Evolutionary conservation across 2,329 filamentous ascomycete species (phyloP).

Genomic region (Talaromyces rugulosus): DNA sequence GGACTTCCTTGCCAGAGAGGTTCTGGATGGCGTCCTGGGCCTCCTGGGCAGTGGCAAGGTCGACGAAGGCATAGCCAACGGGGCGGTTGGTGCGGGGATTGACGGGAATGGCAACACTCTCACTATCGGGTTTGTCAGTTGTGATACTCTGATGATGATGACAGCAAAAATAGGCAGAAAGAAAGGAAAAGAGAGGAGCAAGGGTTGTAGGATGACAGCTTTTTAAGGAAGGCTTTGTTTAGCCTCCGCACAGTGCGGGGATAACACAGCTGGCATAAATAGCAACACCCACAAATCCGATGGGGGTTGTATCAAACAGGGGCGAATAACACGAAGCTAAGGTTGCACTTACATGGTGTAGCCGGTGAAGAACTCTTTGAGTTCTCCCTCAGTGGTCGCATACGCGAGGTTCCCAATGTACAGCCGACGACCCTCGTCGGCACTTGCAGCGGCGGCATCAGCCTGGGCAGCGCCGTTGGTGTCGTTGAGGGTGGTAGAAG

Average conservation of each 20-base stretch:
- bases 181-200: neutral
- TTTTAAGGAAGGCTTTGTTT: neutral
- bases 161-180: neutral
- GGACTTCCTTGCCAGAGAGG: slow-evolving; percentile 94
- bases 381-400: slow-evolving; percentile 99
- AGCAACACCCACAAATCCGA: neutral
- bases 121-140: slow-evolving; percentile 54
- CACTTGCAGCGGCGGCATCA: slow-evolving; percentile 92
- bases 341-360: slow-evolving; percentile 88
- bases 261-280: neutral
- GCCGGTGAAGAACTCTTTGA: slow-evolving; percentile 99
- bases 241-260: neutral
- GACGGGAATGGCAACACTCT: slow-evolving; percentile 98
- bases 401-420: slow-evolving; percentile 99
- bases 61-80: slow-evolving; percentile 98
- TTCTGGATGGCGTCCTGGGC: slow-evolving; percentile 92
- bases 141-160: neutral
- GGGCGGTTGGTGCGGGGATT: slow-evolving; percentile 98
- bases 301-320: neutral
- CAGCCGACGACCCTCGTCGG: slow-evolving; percentile 96
- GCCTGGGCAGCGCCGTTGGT: slow-evolving; percentile 62
- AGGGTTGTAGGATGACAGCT: neutral
- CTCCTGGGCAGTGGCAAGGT: slow-evolving; percentile 89
- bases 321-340: neutral
- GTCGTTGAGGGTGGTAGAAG: slow-evolving; percentile 61